A percentile compares a stretch with the other conserved stretches of the same genome.
These are phyloP conservation scores for Polyporus arcularius DNA, from an alignment of 768 basidiomycete species.

Conservation along the genomic window DNA sequence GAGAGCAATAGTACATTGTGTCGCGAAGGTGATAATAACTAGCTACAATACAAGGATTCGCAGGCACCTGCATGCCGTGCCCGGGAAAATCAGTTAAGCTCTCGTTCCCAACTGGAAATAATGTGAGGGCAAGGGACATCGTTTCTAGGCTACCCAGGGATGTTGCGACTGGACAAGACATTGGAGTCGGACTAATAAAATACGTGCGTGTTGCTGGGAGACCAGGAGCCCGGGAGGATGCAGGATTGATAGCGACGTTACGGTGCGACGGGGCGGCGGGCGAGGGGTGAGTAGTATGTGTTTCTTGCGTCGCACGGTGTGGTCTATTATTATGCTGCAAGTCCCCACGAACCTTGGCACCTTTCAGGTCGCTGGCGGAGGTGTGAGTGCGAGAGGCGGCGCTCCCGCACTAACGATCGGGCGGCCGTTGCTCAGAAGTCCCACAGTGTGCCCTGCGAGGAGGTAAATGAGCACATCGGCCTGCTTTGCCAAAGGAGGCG, in stretches of 20 bases:
- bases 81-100: neutral
- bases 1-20: neutral
- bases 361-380: neutral
- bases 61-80: neutral
- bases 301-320: constrained; percentile 4
- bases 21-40: neutral
- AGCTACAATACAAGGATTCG: neutral
- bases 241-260: neutral
- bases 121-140: neutral
- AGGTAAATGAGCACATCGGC: constrained; percentile 3
- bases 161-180: constrained; percentile 1
- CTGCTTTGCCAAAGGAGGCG: constrained; percentile 1
- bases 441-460: constrained; percentile 37
- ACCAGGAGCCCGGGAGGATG: neutral
- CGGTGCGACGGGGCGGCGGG: neutral
- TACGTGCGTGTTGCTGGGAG: neutral
- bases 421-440: constrained; percentile 32
- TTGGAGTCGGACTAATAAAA: constrained; percentile 8
- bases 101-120: neutral
- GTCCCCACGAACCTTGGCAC: neutral
- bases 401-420: neutral
- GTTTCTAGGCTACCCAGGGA: constrained; percentile 12
- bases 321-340: constrained; percentile 13
- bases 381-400: neutral
- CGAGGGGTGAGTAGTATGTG: neutral